A percentile compares a stretch with the other conserved stretches of the same genome.
These are phyloP conservation scores for Gossypium aridum DNA, from an alignment of 441 rosid genomes.

Conservation along the genomic window DNA sequence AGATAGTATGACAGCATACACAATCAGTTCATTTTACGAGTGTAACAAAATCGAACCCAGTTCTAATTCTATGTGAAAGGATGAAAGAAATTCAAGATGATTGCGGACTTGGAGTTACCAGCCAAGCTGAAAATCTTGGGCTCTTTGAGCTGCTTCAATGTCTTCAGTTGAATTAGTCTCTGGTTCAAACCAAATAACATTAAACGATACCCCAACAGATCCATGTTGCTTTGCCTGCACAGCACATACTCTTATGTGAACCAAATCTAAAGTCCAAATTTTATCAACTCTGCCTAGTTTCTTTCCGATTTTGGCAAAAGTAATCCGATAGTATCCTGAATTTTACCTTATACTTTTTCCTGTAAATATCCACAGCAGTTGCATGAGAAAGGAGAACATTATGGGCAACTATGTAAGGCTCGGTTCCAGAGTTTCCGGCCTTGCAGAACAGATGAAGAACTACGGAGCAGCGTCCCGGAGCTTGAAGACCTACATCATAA, in stretches of 20 bases:
- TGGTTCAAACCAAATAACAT: conserved; percentile 67
- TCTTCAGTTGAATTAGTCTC: conserved; percentile 40
- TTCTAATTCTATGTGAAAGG: not conserved
- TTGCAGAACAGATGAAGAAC: conserved; percentile 32
- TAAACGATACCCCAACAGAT: conserved; percentile 46
- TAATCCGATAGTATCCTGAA: not conserved
- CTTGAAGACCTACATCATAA: conserved; percentile 55
- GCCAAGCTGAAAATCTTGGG: conserved; percentile 81
- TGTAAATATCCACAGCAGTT: conserved; percentile 37
- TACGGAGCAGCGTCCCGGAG: conserved; percentile 62
- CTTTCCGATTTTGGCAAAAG: not conserved
- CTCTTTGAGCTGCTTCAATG: conserved; percentile 64
- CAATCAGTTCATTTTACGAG: not conserved
- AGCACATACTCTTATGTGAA: not conserved
- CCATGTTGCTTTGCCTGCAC: conserved; percentile 55
- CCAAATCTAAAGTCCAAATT: not conserved
- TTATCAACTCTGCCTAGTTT: not conserved
- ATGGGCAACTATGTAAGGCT: conserved; percentile 71
- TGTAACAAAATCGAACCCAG: not conserved
- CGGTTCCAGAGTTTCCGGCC: conserved; percentile 59
- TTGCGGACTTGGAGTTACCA: conserved; percentile 37
- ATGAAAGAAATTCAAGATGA: not conserved
- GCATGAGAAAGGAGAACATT: conserved; percentile 60
- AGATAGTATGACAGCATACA: not conserved
- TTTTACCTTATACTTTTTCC: conserved; percentile 48